A percentile compares a stretch with the other conserved stretches of the same genome.
Evolutionary conservation across 1,284 basidiomycete genomes (phyloP).

Genomic region (Afroboletus lepidellus): DNA sequence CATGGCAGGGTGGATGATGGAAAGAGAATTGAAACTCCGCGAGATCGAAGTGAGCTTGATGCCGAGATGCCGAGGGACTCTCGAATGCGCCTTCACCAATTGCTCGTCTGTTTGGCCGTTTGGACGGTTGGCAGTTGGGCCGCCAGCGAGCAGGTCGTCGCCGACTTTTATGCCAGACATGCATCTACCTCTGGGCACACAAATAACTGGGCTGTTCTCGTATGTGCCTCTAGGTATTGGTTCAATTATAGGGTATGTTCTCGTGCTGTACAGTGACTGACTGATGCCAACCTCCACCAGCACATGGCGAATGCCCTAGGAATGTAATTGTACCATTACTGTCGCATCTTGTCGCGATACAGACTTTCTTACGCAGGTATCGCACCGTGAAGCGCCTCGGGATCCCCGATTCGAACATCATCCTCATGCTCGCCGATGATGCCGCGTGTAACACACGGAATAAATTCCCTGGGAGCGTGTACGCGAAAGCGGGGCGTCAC

Average conservation of each 20-base stretch:
- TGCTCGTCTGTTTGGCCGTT: slow-evolving; percentile 24
- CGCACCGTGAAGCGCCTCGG: slow-evolving; percentile 97
- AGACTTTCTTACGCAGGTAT: slow-evolving; percentile 58
- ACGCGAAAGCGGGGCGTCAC: slow-evolving; percentile 73
- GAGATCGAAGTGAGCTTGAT: neutral
- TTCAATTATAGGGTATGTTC: slow-evolving; percentile 92
- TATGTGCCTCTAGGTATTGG: slow-evolving; percentile 94
- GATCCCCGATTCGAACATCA: slow-evolving; percentile 97
- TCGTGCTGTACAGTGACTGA: neutral
- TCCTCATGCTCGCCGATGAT: slow-evolving; percentile 98
- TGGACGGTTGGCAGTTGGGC: slow-evolving; percentile 35
- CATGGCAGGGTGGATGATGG: slow-evolving; percentile 32
- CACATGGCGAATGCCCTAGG: slow-evolving; percentile 98
- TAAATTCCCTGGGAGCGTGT: slow-evolving; percentile 89
- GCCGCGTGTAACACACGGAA: slow-evolving; percentile 93
- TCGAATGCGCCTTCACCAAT: slow-evolving; percentile 37
- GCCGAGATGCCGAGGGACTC: slow-evolving; percentile 30
- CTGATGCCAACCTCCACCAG: slow-evolving; percentile 39
- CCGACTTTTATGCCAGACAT: slow-evolving; percentile 33
- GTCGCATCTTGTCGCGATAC: neutral
- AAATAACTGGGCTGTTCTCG: slow-evolving; percentile 98
- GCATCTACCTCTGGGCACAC: slow-evolving; percentile 62
- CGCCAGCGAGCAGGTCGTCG: slow-evolving; percentile 20
- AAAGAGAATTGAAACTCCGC: slow-evolving; percentile 27
- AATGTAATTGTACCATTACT: slow-evolving; percentile 59